Percentiles rank a stretch among this genome's conserved stretches.
Conservation (phyloP, 2,329 filamentous ascomycete genomes). For the Cladosporium sp. region DNA sequence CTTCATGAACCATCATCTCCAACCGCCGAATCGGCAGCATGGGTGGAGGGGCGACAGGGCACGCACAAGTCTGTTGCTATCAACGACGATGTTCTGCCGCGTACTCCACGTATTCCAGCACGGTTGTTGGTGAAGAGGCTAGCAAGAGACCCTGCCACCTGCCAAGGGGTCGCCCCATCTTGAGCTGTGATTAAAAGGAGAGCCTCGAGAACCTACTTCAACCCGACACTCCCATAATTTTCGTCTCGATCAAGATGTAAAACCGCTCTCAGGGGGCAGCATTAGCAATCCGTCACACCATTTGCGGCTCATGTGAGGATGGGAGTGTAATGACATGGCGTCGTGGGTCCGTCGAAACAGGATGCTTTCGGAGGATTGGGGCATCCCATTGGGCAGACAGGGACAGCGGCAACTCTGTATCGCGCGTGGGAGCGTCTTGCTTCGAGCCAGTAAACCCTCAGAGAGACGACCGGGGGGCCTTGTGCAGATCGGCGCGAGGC, state of each 20-base stretch:
- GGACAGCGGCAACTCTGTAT: not conserved
- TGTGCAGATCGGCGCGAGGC: not conserved
- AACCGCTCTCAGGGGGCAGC: not conserved
- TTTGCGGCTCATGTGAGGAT: not conserved
- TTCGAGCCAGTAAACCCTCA: not conserved
- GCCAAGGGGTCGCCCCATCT: not conserved
- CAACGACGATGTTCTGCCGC: not conserved
- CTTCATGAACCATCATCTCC: constrained; percentile 1
- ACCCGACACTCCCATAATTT: not conserved
- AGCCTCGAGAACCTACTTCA: not conserved
- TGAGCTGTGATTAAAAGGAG: not conserved
- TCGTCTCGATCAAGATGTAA: not conserved
- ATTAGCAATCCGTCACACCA: not conserved
- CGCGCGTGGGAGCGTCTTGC: not conserved
- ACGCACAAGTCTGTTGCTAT: not conserved
- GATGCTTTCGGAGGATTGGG: not conserved
- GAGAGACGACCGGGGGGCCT: not conserved
- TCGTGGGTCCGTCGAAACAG: not conserved
- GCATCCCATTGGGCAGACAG: not conserved
- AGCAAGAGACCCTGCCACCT: constrained; percentile 4
- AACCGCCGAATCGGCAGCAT: not conserved
- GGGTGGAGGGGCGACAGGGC: not conserved
- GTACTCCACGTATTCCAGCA: not conserved
- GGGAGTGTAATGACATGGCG: constrained; percentile 1
- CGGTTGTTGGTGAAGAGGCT: not conserved